phyloP scores from a whole-genome alignment of 805 yeast species.

The Ogataea angusta region DNA sequence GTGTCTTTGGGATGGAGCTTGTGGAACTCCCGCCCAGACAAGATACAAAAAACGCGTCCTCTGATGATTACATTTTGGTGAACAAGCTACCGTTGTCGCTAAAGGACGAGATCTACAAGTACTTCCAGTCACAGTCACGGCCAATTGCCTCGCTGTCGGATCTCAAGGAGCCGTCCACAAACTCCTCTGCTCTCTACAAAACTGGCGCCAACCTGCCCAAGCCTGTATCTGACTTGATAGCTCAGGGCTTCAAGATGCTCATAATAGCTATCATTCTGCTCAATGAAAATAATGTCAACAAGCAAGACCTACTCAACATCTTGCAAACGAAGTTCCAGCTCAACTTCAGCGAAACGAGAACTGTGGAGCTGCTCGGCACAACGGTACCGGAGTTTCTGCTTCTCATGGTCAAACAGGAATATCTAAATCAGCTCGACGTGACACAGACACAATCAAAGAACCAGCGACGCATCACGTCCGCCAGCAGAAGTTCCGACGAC shows the following conservation, averaged over 20 bases:
- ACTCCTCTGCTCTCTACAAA: slow-evolving; percentile 6
- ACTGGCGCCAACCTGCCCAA: slow-evolving; percentile 24
- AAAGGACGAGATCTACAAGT: slow-evolving; percentile 23
- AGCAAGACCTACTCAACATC: slow-evolving; percentile 25
- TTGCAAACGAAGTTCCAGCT: slow-evolving; percentile 25
- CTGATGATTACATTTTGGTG: slow-evolving; percentile 27
- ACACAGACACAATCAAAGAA: slow-evolving; percentile 12
- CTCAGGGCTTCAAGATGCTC: slow-evolving; percentile 28
- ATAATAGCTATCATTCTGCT: slow-evolving; percentile 26
- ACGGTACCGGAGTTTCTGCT: slow-evolving; percentile 24
- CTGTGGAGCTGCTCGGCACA: slow-evolving; percentile 18
- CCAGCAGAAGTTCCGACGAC: slow-evolving; percentile 21
- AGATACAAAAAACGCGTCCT: not conserved
- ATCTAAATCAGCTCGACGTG: slow-evolving; percentile 23
- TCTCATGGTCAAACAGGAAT: slow-evolving; percentile 27
- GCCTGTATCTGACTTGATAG: slow-evolving; percentile 22
- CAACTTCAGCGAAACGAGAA: slow-evolving; percentile 20
- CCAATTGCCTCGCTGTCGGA: slow-evolving; percentile 14
- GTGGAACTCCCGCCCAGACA: slow-evolving; percentile 21
- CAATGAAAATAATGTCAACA: slow-evolving; percentile 28
- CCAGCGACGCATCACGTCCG: slow-evolving; percentile 7
- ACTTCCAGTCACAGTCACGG: slow-evolving; percentile 9
- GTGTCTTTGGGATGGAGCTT: slow-evolving; percentile 26
- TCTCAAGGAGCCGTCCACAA: slow-evolving; percentile 5
- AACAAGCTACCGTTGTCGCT: slow-evolving; percentile 20